Percentiles rank a stretch among this genome's conserved stretches.
phyloP scores from a whole-genome alignment of 768 basidiomycete species.

The Mycena alexandri region DNA sequence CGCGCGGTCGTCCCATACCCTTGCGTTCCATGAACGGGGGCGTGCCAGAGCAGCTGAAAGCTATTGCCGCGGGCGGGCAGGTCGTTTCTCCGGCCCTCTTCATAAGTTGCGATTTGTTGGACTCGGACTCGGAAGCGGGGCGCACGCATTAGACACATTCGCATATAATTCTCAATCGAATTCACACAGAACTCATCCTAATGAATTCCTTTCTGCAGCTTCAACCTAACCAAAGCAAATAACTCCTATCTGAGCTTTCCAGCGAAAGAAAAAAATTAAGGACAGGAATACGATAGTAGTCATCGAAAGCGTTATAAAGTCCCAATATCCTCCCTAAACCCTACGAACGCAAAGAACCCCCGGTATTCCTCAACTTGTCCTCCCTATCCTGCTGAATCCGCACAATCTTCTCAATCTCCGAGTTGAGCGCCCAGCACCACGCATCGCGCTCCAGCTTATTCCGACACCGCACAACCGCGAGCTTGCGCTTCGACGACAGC shows the following conservation, averaged over 20 bases:
- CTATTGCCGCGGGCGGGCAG: neutral
- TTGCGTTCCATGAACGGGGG: conserved; percentile 3
- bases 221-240: no score
- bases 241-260: no score
- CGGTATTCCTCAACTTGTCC: conserved; percentile 71
- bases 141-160: no score
- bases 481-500: conserved; percentile 69
- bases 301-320: neutral
- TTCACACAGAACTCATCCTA: no score
- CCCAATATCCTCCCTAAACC: neutral
- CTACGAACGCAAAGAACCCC: conserved; percentile 44
- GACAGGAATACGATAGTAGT: no score
- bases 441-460: conserved; percentile 91
- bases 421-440: conserved; percentile 95
- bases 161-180: no score
- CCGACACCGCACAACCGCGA: conserved; percentile 77
- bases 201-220: no score
- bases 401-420: conserved; percentile 87
- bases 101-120: no score
- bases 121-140: no score
- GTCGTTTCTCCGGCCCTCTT: no score
- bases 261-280: no score
- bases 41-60: conserved; percentile 4
- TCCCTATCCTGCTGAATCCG: conserved; percentile 75
- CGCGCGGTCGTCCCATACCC: conserved; percentile 1